Base-by-base conservation (phyloP, 345 rosid species). In the Trapa bicornis region DNA sequence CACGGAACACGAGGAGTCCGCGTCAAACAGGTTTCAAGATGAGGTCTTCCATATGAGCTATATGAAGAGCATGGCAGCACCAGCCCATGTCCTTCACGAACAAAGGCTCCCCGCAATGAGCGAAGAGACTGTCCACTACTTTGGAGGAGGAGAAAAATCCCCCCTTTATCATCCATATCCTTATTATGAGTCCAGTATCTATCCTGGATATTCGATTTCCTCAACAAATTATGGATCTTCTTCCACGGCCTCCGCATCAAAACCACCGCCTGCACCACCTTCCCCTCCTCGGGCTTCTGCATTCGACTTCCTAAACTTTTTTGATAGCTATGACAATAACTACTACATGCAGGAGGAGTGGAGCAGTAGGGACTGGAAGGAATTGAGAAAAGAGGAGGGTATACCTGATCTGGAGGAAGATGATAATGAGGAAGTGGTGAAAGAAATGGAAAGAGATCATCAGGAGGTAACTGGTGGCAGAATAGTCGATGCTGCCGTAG, bases 341-440 rank as follows among this genome's bases (percentile, higher is more conserved):
- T 77, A 47, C 38, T 83, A 84, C 53, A 76, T 79, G 12, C 48
- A 78, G 38, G 79, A 85, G 47, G 76, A 86, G 17, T 88, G 94
- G 22, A 84, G 37, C 15, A 58, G 83, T 67, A 68, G 92, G 78
- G 81, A 95, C 67, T 95, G 83, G 1, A 86, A 76, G 75, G 97
- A 91, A 53, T 64, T 88, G 57, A 82, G 99, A 65, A 93, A 95
- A 47, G 94, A 82, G 74, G 99, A 95, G 69, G 98, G 96, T 58
- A 91, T 95, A 5, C 99, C 99, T 67, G 99, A 95, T 67, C 79
- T 95, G 78, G 99, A 95, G 77, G 92, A 22, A 22, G 29, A 91
- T 12, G 97, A 86, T 6, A 80, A 79, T 48, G 96, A 91, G 76
- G 86, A 81, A 9, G 29, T 6, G 41, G 94, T 91, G 45, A 91